Conservation (phyloP, 768 basidiomycete genomes). For the Tulasnella sp. region DNA sequence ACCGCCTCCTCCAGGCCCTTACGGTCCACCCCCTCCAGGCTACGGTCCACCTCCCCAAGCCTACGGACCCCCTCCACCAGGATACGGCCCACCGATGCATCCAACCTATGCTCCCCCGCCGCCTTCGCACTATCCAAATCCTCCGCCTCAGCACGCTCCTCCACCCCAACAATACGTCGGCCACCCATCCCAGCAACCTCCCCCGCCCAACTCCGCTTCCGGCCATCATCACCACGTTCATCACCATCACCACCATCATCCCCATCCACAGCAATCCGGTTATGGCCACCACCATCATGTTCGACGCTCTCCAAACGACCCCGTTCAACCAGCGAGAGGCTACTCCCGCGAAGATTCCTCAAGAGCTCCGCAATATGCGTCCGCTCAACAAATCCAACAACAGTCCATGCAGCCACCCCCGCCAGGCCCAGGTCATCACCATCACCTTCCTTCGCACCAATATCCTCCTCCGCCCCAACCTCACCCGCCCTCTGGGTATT, state of each 20-base stretch:
- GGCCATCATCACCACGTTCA: constrained; percentile 21
- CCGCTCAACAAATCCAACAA: constrained; percentile 1
- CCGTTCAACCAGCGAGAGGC: not conserved
- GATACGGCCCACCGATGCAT: constrained; percentile 4
- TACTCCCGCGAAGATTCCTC: not conserved
- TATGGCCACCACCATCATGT: constrained; percentile 16
- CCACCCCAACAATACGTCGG: constrained; percentile 10
- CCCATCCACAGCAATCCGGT: constrained; percentile 4
- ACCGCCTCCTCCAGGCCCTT: not conserved
- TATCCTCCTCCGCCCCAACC: constrained; percentile 16
- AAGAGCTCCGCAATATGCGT: constrained; percentile 2
- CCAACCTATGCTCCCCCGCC: constrained; percentile 5
- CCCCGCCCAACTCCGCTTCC: not conserved
- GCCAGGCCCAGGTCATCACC: not conserved
- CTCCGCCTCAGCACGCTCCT: constrained; percentile 1
- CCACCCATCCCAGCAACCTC: constrained; percentile 14
- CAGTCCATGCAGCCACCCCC: not conserved
- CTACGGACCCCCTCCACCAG: constrained; percentile 5
- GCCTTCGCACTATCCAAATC: not conserved
- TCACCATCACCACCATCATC: constrained; percentile 17
- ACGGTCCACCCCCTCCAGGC: constrained; percentile 14
- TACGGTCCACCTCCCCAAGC: not conserved
- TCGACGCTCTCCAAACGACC: not conserved
- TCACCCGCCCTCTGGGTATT: not conserved
- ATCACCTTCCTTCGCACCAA: not conserved